Conservation (phyloP, 140 eudicot genomes). For the Senecio squalidus region DNA sequence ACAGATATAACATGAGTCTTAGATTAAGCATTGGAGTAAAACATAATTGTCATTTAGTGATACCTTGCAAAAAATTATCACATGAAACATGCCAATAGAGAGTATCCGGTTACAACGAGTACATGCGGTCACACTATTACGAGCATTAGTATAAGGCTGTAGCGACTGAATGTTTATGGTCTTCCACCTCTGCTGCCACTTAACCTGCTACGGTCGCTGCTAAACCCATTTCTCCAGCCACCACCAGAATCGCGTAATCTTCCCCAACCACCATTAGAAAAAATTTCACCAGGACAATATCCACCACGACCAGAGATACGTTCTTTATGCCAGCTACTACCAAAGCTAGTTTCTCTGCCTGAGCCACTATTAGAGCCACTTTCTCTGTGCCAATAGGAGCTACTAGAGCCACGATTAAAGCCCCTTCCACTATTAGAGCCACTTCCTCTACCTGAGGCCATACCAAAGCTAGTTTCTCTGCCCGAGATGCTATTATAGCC, state of each 20-base stretch:
- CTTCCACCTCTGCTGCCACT: too few relatives aligned
- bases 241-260: slow-evolving; percentile 6
- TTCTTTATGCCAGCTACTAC: neutral
- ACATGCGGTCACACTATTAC: too few relatives aligned
- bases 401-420: slow-evolving; percentile 6
- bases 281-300: neutral
- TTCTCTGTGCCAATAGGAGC: too few relatives aligned
- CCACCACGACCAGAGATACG: neutral
- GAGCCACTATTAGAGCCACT: slow-evolving; percentile 19
- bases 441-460: too few relatives aligned
- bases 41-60: too few relatives aligned
- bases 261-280: neutral
- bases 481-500: slow-evolving; percentile 16
- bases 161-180: too few relatives aligned
- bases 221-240: neutral
- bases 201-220: neutral
- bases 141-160: too few relatives aligned
- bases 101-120: too few relatives aligned
- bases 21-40: too few relatives aligned
- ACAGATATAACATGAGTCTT: too few relatives aligned
- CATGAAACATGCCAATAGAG: too few relatives aligned
- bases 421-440: slow-evolving; percentile 20
- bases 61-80: too few relatives aligned
- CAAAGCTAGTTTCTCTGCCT: slow-evolving; percentile 17
- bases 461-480: slow-evolving; percentile 23